Percentiles rank a stretch among this genome's conserved stretches.
Conservation (phyloP, 2,329 filamentous ascomycete genomes). For the Macrophomina pseudophaseolina region DNA sequence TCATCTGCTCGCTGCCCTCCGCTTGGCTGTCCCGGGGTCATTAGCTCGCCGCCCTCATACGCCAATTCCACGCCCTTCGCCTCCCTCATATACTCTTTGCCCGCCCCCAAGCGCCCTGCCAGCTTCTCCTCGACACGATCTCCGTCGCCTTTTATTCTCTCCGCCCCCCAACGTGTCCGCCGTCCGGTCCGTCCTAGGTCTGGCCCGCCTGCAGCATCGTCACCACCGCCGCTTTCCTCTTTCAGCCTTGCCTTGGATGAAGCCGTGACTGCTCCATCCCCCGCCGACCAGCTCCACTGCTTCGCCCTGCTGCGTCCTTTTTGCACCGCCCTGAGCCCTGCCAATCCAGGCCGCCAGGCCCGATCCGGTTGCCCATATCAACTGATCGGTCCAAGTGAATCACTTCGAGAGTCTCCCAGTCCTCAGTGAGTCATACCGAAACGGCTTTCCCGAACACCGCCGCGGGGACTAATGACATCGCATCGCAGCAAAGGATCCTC, state of each 20-base stretch:
- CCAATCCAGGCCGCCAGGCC: constrained; percentile 1
- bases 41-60: constrained; percentile 10
- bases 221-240: neutral
- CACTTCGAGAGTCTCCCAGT: neutral
- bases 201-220: neutral
- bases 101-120: constrained; percentile 1
- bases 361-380: constrained; percentile 10
- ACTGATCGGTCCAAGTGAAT: constrained; percentile 17
- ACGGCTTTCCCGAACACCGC: constrained; percentile 2
- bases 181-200: constrained; percentile 7
- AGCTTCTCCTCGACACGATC: neutral
- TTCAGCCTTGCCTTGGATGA: constrained; percentile 17
- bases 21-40: neutral
- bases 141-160: neutral
- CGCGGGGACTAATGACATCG: constrained; percentile 7
- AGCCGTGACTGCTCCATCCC: neutral
- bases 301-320: constrained; percentile 19
- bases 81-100: constrained; percentile 26
- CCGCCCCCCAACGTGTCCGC: neutral
- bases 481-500: constrained; percentile 21
- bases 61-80: constrained; percentile 16
- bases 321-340: neutral
- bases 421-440: constrained; percentile 22
- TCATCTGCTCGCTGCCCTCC: constrained; percentile 9
- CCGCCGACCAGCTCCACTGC: neutral